Conservation (phyloP, 306 rosid species). For the Dalbergia oliveri region DNA sequence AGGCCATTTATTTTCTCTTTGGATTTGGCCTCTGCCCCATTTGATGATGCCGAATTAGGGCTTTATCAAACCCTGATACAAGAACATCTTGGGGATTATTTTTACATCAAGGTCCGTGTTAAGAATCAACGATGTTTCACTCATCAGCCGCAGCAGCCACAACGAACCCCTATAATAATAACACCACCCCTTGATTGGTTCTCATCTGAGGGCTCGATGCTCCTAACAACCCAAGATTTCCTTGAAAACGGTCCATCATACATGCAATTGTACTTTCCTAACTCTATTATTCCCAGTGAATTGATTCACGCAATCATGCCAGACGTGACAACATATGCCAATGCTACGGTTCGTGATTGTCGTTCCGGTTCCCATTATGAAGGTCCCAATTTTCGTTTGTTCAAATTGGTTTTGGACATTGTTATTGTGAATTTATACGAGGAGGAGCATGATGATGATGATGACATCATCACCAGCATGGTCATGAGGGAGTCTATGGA, state of each 20-base stretch:
- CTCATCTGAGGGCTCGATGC: background rate
- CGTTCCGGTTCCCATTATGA: no score
- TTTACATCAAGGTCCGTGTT: background rate
- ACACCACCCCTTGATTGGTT: background rate
- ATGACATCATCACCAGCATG: background rate
- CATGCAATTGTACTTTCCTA: background rate
- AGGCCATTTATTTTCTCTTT: background rate
- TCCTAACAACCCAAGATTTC: background rate
- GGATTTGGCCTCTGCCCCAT: background rate
- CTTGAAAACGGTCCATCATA: background rate
- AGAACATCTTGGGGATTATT: background rate
- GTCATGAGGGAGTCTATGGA: background rate
- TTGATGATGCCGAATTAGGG: background rate
- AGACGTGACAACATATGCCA: background rate
- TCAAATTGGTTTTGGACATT: slow-evolving; percentile 25
- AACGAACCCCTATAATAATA: no score
- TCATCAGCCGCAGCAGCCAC: background rate
- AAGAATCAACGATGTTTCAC: background rate
- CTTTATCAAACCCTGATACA: background rate
- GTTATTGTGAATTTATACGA: background rate
- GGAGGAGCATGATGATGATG: background rate
- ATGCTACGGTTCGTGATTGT: background rate
- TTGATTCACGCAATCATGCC: background rate
- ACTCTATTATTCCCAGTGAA: background rate
- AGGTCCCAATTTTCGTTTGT: background rate